Conservation (phyloP, 495 filamentous ascomycete species). For the Trichoderma orchidacearum region DNA sequence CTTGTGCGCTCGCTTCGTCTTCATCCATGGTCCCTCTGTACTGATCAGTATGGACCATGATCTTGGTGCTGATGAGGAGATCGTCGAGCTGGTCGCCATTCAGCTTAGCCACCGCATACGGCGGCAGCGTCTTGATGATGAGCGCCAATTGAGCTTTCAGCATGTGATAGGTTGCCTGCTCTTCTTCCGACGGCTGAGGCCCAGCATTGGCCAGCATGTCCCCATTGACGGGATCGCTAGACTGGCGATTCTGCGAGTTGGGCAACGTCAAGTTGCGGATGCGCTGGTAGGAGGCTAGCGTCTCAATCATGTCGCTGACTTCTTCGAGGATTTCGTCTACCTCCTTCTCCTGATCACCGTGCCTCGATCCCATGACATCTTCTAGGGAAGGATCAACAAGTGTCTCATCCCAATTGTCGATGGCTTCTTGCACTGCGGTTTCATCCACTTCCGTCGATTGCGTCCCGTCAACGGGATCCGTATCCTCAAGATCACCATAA, state of each 20-base stretch:
- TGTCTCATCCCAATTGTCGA: slow-evolving; percentile 35
- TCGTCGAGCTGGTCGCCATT: slow-evolving; percentile 73
- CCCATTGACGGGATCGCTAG: slow-evolving; percentile 32
- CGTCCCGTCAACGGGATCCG: slow-evolving; percentile 6
- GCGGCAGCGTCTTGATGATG: slow-evolving; percentile 64
- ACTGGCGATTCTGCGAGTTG: slow-evolving; percentile 32
- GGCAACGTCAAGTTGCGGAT: slow-evolving; percentile 57
- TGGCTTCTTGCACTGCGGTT: slow-evolving; percentile 20
- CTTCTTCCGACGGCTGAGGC: slow-evolving; percentile 44
- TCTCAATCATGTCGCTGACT: slow-evolving; percentile 73
- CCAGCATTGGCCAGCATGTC: slow-evolving; percentile 36
- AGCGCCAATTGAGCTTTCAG: slow-evolving; percentile 58
- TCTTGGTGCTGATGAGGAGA: slow-evolving; percentile 70
- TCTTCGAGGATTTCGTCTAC: slow-evolving; percentile 63
- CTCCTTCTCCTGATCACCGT: slow-evolving; percentile 42
- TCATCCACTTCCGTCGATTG: slow-evolving; percentile 11
- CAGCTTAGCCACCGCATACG: slow-evolving; percentile 74
- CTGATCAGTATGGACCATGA: slow-evolving; percentile 55
- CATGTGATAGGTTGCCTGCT: slow-evolving; percentile 59
- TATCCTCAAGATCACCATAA: slow-evolving; percentile 6
- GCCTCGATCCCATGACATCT: slow-evolving; percentile 30
- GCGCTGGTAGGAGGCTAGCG: slow-evolving; percentile 73
- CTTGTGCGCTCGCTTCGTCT: slow-evolving; percentile 44
- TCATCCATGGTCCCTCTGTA: slow-evolving; percentile 78
- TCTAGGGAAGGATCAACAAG: slow-evolving; percentile 36